phyloP scores from a whole-genome alignment of 257 asterid species.

The Penstemon newberryi region DNA sequence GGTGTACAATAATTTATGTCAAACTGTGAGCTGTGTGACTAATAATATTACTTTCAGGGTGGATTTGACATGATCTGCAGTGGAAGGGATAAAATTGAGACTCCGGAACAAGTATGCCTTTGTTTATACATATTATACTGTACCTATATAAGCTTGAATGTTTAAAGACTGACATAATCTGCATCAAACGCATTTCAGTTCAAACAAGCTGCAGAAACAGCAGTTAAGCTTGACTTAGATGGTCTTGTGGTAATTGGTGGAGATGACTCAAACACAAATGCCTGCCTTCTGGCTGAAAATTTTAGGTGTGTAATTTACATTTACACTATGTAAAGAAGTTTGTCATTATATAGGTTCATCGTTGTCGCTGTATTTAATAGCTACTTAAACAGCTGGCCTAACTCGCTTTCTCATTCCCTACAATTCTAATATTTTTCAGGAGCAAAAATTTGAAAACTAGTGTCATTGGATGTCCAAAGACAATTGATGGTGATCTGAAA shows the following conservation, averaged over 20 bases:
- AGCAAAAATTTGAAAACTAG: conserved; percentile 63
- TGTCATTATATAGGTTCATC: conserved; percentile 2
- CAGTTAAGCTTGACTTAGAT: conserved; percentile 65
- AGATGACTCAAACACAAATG: conserved; percentile 82
- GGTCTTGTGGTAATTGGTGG: conserved; percentile 86
- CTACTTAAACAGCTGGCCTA: background rate
- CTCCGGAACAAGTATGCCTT: conserved; percentile 68
- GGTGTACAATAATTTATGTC: background rate
- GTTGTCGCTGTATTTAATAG: background rate
- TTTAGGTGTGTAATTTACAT: conserved; percentile 45
- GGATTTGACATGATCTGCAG: conserved; percentile 82
- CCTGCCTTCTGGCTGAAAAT: conserved; percentile 77
- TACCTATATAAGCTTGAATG: background rate
- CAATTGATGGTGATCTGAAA: conserved; percentile 81
- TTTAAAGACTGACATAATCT: conserved; percentile 25
- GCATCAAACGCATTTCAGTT: conserved; percentile 44
- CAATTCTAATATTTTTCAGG: conserved; percentile 36
- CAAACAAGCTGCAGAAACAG: conserved; percentile 78
- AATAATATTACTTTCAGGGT: conserved; percentile 46
- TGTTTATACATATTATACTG: background rate
- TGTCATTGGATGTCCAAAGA: conserved; percentile 80
- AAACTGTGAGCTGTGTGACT: background rate
- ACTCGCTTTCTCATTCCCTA: background rate
- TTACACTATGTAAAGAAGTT: background rate
- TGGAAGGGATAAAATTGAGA: conserved; percentile 85